Percentiles rank a stretch among this genome's conserved stretches.
Conservation (phyloP, 805 yeast genomes). For the Candida dajiaensis region DNA sequence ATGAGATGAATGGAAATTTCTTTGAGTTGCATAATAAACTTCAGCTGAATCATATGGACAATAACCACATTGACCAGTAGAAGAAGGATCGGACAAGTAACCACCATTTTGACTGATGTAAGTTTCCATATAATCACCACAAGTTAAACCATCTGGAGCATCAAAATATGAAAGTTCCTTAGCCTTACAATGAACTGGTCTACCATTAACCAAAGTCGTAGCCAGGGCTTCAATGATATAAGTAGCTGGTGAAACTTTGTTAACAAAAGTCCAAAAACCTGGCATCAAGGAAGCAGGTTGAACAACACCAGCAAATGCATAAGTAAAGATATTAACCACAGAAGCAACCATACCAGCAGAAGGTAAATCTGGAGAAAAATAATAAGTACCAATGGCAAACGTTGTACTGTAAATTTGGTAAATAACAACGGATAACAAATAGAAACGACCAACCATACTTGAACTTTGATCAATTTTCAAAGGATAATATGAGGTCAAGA, state of each 20-base stretch:
- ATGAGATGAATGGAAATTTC: conserved; percentile 33
- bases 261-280: conserved; percentile 82
- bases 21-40: conserved; percentile 47
- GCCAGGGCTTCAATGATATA: conserved; percentile 59
- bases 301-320: conserved; percentile 66
- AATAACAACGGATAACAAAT: conserved; percentile 43
- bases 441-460: conserved; percentile 50
- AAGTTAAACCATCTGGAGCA: conserved; percentile 59
- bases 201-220: conserved; percentile 41
- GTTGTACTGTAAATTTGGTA: conserved; percentile 46
- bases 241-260: conserved; percentile 66
- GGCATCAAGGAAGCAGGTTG: conserved; percentile 58
- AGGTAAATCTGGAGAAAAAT: conserved; percentile 56
- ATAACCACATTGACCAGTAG: conserved; percentile 48
- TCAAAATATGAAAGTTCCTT: conserved; percentile 43
- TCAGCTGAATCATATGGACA: conserved; percentile 51
- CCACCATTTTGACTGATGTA: conserved; percentile 22
- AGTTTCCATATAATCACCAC: conserved; percentile 45
- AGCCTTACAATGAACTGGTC: conserved; percentile 42
- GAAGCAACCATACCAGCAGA: conserved; percentile 58
- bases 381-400: conserved; percentile 49
- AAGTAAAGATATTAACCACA: conserved; percentile 48
- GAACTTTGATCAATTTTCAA: conserved; percentile 37
- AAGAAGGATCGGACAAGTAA: conserved; percentile 4
- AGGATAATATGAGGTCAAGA: conserved; percentile 48